Conservation (phyloP, 225 moss, liverwort and hornwort species). For the Asterella californica region DNA sequence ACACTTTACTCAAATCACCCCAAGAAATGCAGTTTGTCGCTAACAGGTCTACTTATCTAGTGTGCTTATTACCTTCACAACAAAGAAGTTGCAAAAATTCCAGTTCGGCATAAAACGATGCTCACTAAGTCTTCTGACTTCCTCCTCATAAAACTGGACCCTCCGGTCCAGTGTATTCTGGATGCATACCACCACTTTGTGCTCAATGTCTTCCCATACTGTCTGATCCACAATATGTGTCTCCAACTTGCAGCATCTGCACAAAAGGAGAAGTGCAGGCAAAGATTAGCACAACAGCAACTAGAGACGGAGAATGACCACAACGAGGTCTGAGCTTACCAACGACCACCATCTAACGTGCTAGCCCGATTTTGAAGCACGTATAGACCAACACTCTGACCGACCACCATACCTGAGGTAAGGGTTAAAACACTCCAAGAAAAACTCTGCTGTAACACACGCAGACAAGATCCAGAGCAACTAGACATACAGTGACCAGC, state of each 20-base stretch:
- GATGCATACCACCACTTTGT: conserved; percentile 90
- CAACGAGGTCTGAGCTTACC: not conserved
- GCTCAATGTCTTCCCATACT: conserved; percentile 88
- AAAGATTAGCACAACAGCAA: not conserved
- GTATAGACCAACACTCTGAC: not conserved
- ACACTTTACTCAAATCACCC: not conserved
- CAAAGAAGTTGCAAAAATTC: conserved; percentile 94
- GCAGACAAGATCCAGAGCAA: too few relatives aligned
- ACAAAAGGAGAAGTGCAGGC: not conserved
- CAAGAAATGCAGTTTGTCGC: not conserved
- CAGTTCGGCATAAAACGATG: conserved; percentile 74
- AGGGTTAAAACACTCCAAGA: too few relatives aligned
- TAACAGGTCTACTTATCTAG: not conserved
- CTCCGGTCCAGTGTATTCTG: conserved; percentile 81
- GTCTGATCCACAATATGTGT: conserved; percentile 57
- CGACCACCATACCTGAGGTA: not conserved
- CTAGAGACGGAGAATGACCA: not conserved
- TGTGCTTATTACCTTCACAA: conserved; percentile 64
- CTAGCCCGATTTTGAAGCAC: not conserved
- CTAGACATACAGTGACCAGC: too few relatives aligned
- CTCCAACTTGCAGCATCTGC: conserved; percentile 95
- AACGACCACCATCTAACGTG: not conserved
- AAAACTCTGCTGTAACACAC: too few relatives aligned
- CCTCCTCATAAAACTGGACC: conserved; percentile 95
- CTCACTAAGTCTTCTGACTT: conserved; percentile 87